These are phyloP conservation scores for Pseudocercospora musae DNA, from an alignment of 2,329 filamentous ascomycete genomes.

Conservation along the genomic window DNA sequence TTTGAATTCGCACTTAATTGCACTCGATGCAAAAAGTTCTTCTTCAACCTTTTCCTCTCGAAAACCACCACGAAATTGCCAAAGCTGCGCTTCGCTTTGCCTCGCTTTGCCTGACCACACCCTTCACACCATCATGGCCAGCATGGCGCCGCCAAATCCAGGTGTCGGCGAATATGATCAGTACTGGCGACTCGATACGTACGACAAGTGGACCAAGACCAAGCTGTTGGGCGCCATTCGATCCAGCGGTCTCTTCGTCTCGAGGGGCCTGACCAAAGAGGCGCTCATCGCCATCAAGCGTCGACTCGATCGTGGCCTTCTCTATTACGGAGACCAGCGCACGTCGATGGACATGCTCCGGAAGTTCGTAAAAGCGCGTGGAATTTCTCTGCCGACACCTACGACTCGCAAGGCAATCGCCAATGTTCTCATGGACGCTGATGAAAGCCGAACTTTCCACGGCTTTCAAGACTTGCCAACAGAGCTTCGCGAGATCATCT, in stretches of 20 bases:
- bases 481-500: slow-evolving; percentile 10
- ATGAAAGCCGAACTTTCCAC: background rate
- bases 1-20: background rate
- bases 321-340: background rate
- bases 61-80: background rate
- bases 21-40: background rate
- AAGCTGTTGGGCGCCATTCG: background rate
- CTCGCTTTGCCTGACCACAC: background rate
- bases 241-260: background rate
- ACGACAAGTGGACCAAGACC: background rate
- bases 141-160: background rate
- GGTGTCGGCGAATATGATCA: background rate
- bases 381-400: background rate
- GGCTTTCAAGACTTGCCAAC: slow-evolving; percentile 7
- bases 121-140: background rate
- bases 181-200: background rate
- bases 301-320: slow-evolving; percentile 1
- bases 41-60: background rate
- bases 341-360: background rate
- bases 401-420: background rate
- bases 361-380: background rate
- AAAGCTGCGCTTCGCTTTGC: background rate
- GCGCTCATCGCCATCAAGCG: background rate
- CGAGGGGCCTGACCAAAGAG: background rate
- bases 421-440: background rate